Percentiles rank a stretch among this genome's conserved stretches.
These are phyloP conservation scores for Colletotrichum sp. DNA, from an alignment of 2,329 filamentous ascomycete genomes.

Conservation along the genomic window DNA sequence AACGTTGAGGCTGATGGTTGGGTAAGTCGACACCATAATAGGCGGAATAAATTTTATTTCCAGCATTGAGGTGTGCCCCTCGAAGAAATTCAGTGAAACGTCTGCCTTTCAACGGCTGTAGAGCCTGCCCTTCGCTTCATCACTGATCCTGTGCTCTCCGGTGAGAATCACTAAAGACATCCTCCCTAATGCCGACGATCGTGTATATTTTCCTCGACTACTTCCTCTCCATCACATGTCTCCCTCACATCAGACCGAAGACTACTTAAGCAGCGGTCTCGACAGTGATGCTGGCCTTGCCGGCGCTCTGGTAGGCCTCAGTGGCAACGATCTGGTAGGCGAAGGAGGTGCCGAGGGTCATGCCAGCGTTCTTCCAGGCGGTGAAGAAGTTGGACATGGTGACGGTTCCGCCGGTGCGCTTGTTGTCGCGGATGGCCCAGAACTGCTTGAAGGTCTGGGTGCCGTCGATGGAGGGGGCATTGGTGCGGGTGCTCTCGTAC, in stretches of 20 bases:
- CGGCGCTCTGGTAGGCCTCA: constrained; percentile 58
- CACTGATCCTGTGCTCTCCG: neutral
- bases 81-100: neutral
- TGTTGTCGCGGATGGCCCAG: constrained; percentile 55
- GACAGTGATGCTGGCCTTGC: constrained; percentile 53
- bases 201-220: neutral
- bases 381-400: constrained; percentile 56
- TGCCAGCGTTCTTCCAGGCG: constrained; percentile 54
- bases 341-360: constrained; percentile 48
- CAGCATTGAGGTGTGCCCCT: neutral
- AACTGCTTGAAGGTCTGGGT: constrained; percentile 58
- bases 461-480: constrained; percentile 54
- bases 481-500: constrained; percentile 38
- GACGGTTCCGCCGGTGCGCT: constrained; percentile 56
- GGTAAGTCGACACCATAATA: neutral
- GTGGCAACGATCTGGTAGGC: constrained; percentile 62
- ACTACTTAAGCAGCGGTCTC: constrained; percentile 16
- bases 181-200: neutral
- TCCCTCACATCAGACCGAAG: neutral
- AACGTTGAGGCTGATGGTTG: neutral
- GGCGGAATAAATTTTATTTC: neutral
- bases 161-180: neutral
- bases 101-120: neutral
- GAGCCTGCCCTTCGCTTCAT: neutral
- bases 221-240: neutral